These are phyloP conservation scores for Debaryomyces udenii DNA, from an alignment of 1,139 yeast genomes.

Conservation along the genomic window DNA sequence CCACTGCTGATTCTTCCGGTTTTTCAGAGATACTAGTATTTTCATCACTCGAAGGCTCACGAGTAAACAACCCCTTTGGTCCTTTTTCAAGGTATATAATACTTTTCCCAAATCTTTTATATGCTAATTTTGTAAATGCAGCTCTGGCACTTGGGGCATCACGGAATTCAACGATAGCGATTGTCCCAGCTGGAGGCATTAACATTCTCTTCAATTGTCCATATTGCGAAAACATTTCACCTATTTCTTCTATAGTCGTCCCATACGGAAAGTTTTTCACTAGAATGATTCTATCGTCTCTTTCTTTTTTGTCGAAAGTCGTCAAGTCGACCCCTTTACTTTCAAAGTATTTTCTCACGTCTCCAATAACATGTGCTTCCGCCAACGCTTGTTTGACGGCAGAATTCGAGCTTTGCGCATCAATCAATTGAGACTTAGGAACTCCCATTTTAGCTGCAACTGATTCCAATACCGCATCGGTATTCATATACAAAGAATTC, in stretches of 20 bases:
- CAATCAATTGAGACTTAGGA: slow-evolving; percentile 77
- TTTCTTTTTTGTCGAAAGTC: slow-evolving; percentile 68
- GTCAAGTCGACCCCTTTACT: slow-evolving; percentile 81
- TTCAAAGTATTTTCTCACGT: slow-evolving; percentile 86
- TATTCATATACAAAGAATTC: slow-evolving; percentile 91
- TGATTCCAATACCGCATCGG: slow-evolving; percentile 88
- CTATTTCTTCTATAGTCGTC: slow-evolving; percentile 75
- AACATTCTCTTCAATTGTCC: slow-evolving; percentile 81
- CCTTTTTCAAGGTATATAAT: slow-evolving; percentile 92
- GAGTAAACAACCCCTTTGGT: slow-evolving; percentile 76
- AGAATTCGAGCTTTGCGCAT: slow-evolving; percentile 82
- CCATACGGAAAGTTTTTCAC: slow-evolving; percentile 91
- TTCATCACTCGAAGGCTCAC: slow-evolving; percentile 53
- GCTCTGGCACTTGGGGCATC: slow-evolving; percentile 84
- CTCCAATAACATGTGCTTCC: slow-evolving; percentile 93
- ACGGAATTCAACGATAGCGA: slow-evolving; percentile 91
- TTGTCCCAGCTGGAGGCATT: slow-evolving; percentile 97
- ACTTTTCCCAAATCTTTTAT: slow-evolving; percentile 82
- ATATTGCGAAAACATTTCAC: slow-evolving; percentile 75
- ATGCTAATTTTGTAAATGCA: slow-evolving; percentile 87
- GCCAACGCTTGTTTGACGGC: slow-evolving; percentile 99
- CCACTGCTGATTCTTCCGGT: slow-evolving; percentile 29
- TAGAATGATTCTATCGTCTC: slow-evolving; percentile 79
- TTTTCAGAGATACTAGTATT: slow-evolving; percentile 21
- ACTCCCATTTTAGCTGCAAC: slow-evolving; percentile 87